Base-by-base conservation (phyloP, 495 filamentous ascomycete genomes). In the Trichoderma asperelloides region DNA sequence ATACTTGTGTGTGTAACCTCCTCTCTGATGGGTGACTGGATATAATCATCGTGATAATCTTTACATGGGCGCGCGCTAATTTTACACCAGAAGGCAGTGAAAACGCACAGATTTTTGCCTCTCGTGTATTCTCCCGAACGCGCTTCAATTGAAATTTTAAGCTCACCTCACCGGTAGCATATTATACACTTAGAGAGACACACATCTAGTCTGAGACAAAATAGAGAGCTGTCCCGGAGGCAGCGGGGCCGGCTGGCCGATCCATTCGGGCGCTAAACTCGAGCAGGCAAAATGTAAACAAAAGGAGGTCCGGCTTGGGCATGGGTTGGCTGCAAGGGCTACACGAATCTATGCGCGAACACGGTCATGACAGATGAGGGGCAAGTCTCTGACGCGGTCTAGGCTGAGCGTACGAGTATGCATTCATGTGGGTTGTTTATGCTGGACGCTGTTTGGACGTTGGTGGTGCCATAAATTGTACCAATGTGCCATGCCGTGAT, bases 231-330 rank as follows among this genome's bases (percentile, higher is more conserved):
- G 6, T 11, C 2, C 55, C 55, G 55, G 55, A 60, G 55, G 23
- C 27, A 13, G 55, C 28, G 55, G 55, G 55, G 55, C 55, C 55
- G 55, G 23, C 55, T 16, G 25, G 27, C 55, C 55, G 55, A 60
- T 30, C 11, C 11, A 18, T 12, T 60, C 55, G 55, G 55, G 55
- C 55, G 55, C 55, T 60, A 60, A 60, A 21, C 55, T 25, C 25
- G 12, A 60, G 55, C 55, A 60, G 55, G 55, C 55, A 60, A 60
- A 28, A 28, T 28, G 55, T 60, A 60, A 60, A 60, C 55, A 60
- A 60, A 60, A 25, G 25, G 23, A 28, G 33, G 2, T 4, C 25
- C 25, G 25, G n/a, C 3, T 28, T 11, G 55, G 2, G 12, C 55
- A 30, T 60, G 23, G 55, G 23, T 60, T 60, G 51, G 43, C 23